Evolutionary conservation across 1,139 yeast genomes (phyloP).

Genomic region (Debaryomyces coudertii): DNA sequence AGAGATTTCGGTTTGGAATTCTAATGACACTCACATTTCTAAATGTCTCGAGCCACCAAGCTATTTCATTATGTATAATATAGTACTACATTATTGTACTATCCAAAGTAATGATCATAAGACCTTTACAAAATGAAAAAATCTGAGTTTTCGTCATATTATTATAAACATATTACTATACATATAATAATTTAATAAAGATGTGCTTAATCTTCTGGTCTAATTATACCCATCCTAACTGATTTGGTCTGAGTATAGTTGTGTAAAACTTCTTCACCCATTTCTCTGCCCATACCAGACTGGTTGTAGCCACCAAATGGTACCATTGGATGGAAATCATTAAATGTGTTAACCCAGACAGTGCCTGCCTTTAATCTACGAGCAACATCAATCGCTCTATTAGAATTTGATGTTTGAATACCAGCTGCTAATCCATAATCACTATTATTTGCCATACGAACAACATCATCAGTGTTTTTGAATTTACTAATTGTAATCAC

Average conservation of each 20-base stretch:
- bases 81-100: no score
- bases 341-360: constrained; percentile 32
- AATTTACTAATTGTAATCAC: constrained; percentile 31
- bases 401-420: constrained; percentile 60
- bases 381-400: constrained; percentile 47
- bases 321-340: constrained; percentile 31
- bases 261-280: constrained; percentile 31
- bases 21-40: neutral
- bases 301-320: constrained; percentile 36
- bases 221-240: constrained; percentile 20
- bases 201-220: constrained; percentile 2
- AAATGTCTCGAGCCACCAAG: no score
- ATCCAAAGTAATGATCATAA: no score
- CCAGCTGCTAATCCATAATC: constrained; percentile 79
- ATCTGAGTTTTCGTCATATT: no score
- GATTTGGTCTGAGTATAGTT: constrained; percentile 30
- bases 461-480: constrained; percentile 30
- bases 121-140: no score
- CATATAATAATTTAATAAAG: neutral
- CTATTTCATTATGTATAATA: no score
- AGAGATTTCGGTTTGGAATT: constrained; percentile 19
- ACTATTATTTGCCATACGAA: constrained; percentile 27
- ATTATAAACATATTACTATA: neutral
- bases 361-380: constrained; percentile 30
- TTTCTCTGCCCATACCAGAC: constrained; percentile 34